These are phyloP conservation scores for Paxillus involutus DNA, from an alignment of 768 basidiomycete species.

Conservation along the genomic window DNA sequence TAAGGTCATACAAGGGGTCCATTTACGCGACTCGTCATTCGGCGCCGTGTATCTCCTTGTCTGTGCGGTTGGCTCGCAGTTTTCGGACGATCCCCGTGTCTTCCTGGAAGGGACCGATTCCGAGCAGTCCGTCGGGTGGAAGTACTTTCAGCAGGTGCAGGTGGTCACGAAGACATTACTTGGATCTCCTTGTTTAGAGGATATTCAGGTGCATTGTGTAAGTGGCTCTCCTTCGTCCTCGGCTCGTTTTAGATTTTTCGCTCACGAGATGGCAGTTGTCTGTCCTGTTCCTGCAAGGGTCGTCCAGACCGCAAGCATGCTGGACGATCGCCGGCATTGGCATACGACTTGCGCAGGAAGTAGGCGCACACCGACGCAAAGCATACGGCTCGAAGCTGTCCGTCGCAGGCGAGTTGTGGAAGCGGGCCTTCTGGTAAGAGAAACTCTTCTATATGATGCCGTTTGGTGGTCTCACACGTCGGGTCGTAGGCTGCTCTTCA, in stretches of 20 bases:
- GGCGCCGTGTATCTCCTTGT: slow-evolving; percentile 62
- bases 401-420: too few species aligned
- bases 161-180: slow-evolving; percentile 58
- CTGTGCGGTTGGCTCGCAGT: slow-evolving; percentile 65
- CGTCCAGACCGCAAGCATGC: slow-evolving; percentile 58
- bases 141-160: slow-evolving; percentile 51
- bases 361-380: slow-evolving; percentile 55
- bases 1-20: slow-evolving; percentile 45
- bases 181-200: slow-evolving; percentile 58
- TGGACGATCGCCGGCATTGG: slow-evolving; percentile 70
- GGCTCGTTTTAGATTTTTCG: slow-evolving; percentile 7
- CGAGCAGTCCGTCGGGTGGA: slow-evolving; percentile 52
- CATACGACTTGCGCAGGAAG: slow-evolving; percentile 58
- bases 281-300: slow-evolving; percentile 53
- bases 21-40: slow-evolving; percentile 53
- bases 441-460: too few species aligned
- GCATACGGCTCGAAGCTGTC: too few species aligned
- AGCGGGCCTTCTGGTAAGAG: too few species aligned
- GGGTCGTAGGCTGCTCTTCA: too few species aligned
- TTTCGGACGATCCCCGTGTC: slow-evolving; percentile 56
- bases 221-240: slow-evolving; percentile 18
- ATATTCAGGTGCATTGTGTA: slow-evolving; percentile 69
- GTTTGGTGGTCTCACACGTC: too few species aligned
- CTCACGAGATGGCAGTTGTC: slow-evolving; percentile 48
- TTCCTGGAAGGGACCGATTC: slow-evolving; percentile 37